Conservation (phyloP, 78 protist genomes). For the Tieghemostelium lacteum region DNA sequence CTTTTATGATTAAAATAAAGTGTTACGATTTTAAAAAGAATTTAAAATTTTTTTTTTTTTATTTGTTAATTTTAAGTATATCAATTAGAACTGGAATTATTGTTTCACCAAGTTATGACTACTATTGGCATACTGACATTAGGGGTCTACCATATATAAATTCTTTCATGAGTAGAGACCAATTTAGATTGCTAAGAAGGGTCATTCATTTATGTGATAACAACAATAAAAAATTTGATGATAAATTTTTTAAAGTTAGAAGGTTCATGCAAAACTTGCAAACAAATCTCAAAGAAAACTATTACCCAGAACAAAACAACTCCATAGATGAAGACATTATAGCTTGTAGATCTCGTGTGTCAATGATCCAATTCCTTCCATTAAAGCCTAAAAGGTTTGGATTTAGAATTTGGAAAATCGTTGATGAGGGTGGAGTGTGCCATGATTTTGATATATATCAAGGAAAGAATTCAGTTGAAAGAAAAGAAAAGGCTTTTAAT, state of each 20-base stretch:
- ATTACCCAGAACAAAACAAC: not conserved
- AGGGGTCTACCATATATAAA: not conserved
- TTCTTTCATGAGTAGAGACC: not conserved
- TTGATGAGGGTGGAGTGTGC: not conserved
- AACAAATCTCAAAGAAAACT: not conserved
- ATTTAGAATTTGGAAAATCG: not conserved
- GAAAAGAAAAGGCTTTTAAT: not conserved
- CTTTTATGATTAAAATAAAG: too few relatives aligned
- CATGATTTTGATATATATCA: not conserved
- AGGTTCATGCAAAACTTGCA: not conserved
- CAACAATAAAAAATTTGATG: not conserved
- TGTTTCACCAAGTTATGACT: not conserved
- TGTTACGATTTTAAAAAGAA: too few relatives aligned
- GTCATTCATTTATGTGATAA: not conserved
- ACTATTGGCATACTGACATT: not conserved
- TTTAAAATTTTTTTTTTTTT: too few relatives aligned
- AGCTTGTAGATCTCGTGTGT: not conserved
- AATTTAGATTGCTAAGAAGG: not conserved
- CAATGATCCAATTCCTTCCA: not conserved
- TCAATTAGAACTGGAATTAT: not conserved
- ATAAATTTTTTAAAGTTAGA: slow-evolving; percentile 7
- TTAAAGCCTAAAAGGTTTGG: not conserved
- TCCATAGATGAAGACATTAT: not conserved
- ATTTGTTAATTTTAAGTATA: too few relatives aligned
- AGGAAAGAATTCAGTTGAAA: not conserved